phyloP scores from a whole-genome alignment of 331 rosid species.

The Malus hybrid region DNA sequence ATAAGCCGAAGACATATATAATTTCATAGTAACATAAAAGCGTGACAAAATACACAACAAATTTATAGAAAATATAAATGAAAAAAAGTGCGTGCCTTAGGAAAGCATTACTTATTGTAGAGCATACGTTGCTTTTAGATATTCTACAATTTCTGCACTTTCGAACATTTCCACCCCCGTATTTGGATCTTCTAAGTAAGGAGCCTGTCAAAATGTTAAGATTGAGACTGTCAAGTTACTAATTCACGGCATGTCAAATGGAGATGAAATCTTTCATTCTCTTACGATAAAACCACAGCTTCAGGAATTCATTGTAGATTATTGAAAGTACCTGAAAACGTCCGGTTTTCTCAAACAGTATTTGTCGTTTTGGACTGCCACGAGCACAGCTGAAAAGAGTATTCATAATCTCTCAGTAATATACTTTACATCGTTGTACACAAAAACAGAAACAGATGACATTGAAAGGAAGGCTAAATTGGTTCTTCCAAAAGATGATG shows the following conservation, averaged over 20 bases:
- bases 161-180: conserved; percentile 93
- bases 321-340: conserved; percentile 65
- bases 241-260: conserved; percentile 6
- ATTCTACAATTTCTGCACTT: conserved; percentile 88
- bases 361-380: conserved; percentile 82
- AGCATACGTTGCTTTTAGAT: conserved; percentile 77
- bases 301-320: not conserved
- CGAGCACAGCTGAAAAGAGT: conserved; percentile 68
- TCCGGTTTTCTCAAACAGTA: conserved; percentile 52
- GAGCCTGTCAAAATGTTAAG: conserved; percentile 47
- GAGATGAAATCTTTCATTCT: not conserved
- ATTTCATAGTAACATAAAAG: conserved; percentile 2
- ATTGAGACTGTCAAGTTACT: conserved; percentile 4
- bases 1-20: not conserved
- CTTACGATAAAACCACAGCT: not conserved
- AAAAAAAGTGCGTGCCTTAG: not conserved
- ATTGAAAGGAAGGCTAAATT: not conserved
- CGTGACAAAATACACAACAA: not conserved
- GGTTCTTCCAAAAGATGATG: not conserved
- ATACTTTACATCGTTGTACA: not conserved
- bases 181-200: conserved; percentile 90
- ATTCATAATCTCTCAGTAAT: not conserved
- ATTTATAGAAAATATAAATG: not conserved
- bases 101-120: conserved; percentile 24
- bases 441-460: not conserved